Percentiles rank a stretch among this genome's conserved stretches.
Evolutionary conservation across 257 asterid species (phyloP).

Genomic region (Petunia axillaris): DNA sequence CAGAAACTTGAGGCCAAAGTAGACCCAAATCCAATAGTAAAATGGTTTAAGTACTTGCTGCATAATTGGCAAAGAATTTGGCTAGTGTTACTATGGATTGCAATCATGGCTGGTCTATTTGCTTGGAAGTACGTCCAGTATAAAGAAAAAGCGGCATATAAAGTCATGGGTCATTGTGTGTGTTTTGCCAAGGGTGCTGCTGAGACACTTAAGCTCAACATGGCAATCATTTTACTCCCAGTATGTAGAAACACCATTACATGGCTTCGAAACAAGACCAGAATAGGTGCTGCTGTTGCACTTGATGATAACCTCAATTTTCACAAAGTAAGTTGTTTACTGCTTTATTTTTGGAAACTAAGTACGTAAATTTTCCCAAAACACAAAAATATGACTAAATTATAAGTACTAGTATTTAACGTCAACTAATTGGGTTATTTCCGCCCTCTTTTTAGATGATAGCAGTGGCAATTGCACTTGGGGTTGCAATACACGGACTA

Average conservation of each 20-base stretch:
- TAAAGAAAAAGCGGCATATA: constrained; percentile 51
- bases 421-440: not conserved
- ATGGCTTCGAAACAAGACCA: constrained; percentile 87
- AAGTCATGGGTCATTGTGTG: constrained; percentile 82
- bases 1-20: constrained; percentile 75
- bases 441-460: constrained; percentile 45
- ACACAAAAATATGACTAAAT: too few relatives aligned
- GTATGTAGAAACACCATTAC: constrained; percentile 93
- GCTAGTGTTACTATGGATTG: constrained; percentile 87
- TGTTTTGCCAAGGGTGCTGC: constrained; percentile 97
- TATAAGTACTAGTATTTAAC: too few relatives aligned
- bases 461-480: constrained; percentile 69
- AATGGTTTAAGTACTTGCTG: constrained; percentile 57
- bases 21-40: constrained; percentile 43
- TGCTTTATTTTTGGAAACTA: not conserved
- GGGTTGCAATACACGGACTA: constrained; percentile 74
- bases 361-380: too few relatives aligned
- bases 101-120: constrained; percentile 81
- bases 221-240: constrained; percentile 83
- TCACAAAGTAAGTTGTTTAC: constrained; percentile 57
- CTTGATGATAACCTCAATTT: constrained; percentile 86
- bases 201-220: constrained; percentile 92
- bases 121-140: constrained; percentile 75
- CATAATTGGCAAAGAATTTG: constrained; percentile 96
- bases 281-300: constrained; percentile 64